These are phyloP conservation scores for Xylaria sp. DNA, from an alignment of 2,329 filamentous ascomycete species.

Conservation along the genomic window DNA sequence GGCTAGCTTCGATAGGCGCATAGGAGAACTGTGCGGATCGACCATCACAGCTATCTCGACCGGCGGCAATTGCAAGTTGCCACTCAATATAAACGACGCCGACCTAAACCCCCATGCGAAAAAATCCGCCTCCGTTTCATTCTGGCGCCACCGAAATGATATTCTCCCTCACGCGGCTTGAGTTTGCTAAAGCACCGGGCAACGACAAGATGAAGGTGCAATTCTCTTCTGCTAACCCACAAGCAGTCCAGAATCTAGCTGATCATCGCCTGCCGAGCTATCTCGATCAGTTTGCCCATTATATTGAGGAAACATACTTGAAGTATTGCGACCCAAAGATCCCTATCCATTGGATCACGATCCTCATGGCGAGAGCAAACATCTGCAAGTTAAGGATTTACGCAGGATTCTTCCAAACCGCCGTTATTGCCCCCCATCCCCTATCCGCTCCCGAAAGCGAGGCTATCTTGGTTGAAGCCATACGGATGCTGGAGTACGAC, in stretches of 20 bases:
- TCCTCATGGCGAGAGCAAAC: constrained; percentile 51
- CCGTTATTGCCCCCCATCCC: constrained; percentile 35
- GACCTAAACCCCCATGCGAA: constrained; percentile 55
- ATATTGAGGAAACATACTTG: constrained; percentile 53
- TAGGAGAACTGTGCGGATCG: constrained; percentile 60
- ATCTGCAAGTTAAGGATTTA: constrained; percentile 54
- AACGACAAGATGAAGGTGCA: constrained; percentile 39
- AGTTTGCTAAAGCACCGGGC: constrained; percentile 51
- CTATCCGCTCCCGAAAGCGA: constrained; percentile 47
- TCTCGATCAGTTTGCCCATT: constrained; percentile 48
- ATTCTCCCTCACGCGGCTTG: constrained; percentile 52
- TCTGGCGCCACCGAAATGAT: constrained; percentile 54
- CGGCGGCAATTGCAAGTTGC: constrained; percentile 50
- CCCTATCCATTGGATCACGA: constrained; percentile 54
- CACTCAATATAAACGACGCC: constrained; percentile 57
- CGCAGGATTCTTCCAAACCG: constrained; percentile 47
- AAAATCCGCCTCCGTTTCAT: constrained; percentile 46
- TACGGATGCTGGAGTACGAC: constrained; percentile 56
- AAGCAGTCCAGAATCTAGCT: constrained; percentile 43
- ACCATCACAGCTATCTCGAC: constrained; percentile 52
- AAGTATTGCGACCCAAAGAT: constrained; percentile 53
- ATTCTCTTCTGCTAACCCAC: constrained; percentile 33
- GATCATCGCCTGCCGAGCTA: constrained; percentile 46
- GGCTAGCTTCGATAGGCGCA: constrained; percentile 61
- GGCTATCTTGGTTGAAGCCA: constrained; percentile 48